A percentile compares a stretch with the other conserved stretches of the same genome.
phyloP scores from a whole-genome alignment of 2,329 filamentous ascomycete genomes.

The Aspergillus fumigatiaffinis region DNA sequence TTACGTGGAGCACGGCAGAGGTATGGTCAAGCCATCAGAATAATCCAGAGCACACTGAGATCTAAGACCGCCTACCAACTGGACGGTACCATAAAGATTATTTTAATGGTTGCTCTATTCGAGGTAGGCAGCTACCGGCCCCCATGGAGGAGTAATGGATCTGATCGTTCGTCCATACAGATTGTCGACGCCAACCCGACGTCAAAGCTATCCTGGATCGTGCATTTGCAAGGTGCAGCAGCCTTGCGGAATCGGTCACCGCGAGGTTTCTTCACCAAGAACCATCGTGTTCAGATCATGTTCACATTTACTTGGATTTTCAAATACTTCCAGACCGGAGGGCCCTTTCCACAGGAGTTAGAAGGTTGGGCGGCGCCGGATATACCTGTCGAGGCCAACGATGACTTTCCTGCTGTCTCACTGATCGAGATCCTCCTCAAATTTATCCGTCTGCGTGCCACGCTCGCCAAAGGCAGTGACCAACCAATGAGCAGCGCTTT shows the following conservation, averaged over 20 bases:
- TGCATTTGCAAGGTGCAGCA: slow-evolving; percentile 19
- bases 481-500: slow-evolving; percentile 2
- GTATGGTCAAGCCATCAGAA: slow-evolving; percentile 16
- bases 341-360: slow-evolving; percentile 8
- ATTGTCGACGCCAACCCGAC: slow-evolving; percentile 18
- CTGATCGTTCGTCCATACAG: slow-evolving; percentile 4
- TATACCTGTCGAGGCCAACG: neutral
- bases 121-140: slow-evolving; percentile 13
- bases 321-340: slow-evolving; percentile 15
- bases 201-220: slow-evolving; percentile 13
- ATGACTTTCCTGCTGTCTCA: slow-evolving; percentile 8
- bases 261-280: neutral
- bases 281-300: too few relatives aligned
- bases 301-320: slow-evolving; percentile 11
- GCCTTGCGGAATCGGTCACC: slow-evolving; percentile 14
- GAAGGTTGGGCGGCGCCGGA: slow-evolving; percentile 10
- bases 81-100: slow-evolving; percentile 10
- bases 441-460: slow-evolving; percentile 11
- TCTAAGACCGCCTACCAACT: neutral
- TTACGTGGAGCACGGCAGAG: slow-evolving; percentile 16
- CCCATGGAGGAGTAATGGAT: neutral
- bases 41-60: slow-evolving; percentile 8
- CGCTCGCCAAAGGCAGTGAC: neutral
- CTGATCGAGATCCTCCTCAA: slow-evolving; percentile 20
- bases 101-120: slow-evolving; percentile 19